Conservation (phyloP, 1,139 yeast genomes). For the Candida albicans region DNA sequence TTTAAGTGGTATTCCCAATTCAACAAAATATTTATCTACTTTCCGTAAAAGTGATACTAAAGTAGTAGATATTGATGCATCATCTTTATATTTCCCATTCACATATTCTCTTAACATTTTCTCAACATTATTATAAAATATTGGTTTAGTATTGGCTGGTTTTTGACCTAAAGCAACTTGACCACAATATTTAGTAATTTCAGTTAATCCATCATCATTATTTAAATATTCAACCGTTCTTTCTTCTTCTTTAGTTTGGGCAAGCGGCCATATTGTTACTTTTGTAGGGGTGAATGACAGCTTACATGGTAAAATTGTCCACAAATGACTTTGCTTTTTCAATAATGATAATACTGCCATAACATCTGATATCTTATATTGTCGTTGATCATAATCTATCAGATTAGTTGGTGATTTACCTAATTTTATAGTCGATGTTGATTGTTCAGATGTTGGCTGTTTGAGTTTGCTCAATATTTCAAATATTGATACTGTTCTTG, state of each 20-base stretch:
- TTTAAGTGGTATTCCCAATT: conserved; percentile 4
- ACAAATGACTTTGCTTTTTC: conserved; percentile 47
- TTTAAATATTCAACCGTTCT: conserved; percentile 32
- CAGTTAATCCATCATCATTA: conserved; percentile 21
- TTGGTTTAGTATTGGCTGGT: conserved; percentile 19
- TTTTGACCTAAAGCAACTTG: conserved; percentile 17
- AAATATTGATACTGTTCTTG: conserved; percentile 51
- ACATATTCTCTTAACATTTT: conserved; percentile 50
- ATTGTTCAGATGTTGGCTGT: not conserved
- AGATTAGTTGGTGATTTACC: conserved; percentile 2
- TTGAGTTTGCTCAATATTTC: conserved; percentile 36
- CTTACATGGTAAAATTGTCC: conserved; percentile 39
- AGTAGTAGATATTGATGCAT: conserved; percentile 35
- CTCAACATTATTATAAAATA: conserved; percentile 34
- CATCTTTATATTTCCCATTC: conserved; percentile 47
- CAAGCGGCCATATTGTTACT: conserved; percentile 48
- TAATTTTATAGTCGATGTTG: not conserved
- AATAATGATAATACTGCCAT: conserved; percentile 48
- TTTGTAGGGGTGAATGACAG: conserved; percentile 42
- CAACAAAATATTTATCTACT: conserved; percentile 28
- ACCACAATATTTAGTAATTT: conserved; percentile 24
- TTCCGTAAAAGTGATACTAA: conserved; percentile 37
- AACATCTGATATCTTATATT: conserved; percentile 29
- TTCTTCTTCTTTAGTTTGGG: conserved; percentile 30
- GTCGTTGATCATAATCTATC: conserved; percentile 13